Base-by-base conservation (phyloP, 2,329 filamentous ascomycete genomes). In the Zymoseptoria brevis region DNA sequence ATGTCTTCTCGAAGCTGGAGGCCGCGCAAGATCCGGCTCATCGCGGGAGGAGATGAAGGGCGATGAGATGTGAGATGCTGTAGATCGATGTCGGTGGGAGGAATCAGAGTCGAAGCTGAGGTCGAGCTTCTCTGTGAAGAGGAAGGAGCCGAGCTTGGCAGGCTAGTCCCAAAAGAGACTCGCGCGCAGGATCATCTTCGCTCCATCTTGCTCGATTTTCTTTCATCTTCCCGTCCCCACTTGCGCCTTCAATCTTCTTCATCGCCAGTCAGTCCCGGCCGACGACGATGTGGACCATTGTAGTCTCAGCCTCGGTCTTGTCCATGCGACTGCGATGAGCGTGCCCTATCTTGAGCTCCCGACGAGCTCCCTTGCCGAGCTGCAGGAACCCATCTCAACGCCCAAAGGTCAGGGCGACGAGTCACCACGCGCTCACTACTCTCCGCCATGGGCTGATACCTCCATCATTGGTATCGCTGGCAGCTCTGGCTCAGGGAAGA, bases 381-480 rank as follows among this genome's bases (percentile, higher is more conserved):
- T 62, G 30, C 59, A 63, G 57, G 55, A 59, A 30, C 53, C 41
- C 26, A 60, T 53, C 48, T 48, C 52, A 52, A 57, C 52, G 8
- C 35, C 35, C 35, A 16, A 45, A 45, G 1, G 3, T 45, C 51
- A 54, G 51, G 51, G 53, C 48, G 51, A 52, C 35, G 55, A 58
- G 22, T 54, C 57, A 57, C 48, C 63, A 70, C 66, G 72, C 64
- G 86, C 85, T 64, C 88, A 91, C 68, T 99, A 97, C 76, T 88
- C 87, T 63, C 94, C 94, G 62, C 94, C 94, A 74, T 99, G 94
- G 94, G 89, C 89, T 55, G 89, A 97, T 75, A 86, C 96, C 68
- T 93, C 89, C 77, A 96, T 99, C 69, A 96, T 99, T 73, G 94
- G 91, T 55, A 88, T 99, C 68, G 93, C 94, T 65, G 94, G 94